Base-by-base conservation (phyloP, 306 rosid genomes). In the Rosa multiflora region DNA sequence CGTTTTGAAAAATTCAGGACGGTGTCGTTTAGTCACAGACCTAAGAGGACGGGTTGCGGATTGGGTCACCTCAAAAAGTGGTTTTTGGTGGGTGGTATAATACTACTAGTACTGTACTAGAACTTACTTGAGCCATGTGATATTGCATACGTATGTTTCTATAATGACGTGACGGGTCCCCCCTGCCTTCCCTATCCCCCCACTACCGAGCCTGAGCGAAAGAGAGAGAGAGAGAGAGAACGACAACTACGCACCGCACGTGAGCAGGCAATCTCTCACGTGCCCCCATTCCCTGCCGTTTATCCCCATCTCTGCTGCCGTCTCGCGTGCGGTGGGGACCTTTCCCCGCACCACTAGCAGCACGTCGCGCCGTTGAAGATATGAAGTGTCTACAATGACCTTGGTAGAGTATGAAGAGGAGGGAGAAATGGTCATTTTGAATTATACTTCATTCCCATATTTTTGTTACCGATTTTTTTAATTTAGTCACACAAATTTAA, bases 281-380 rank as follows among this genome's bases (percentile, higher is more conserved):
- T 90, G 94, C 67, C 71, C 75, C 85, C 83, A 84, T 83, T 79
- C 91, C 86, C 70, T 76, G 81, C 84, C 82, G 87, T 82, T 84
- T 83, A 80, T 88, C 72, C 11, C 39, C 39, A 5, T 74, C 37
- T 32, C 37, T 21, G 4, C 63, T 74, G 81, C 85, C 73, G 63
- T 75, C 87, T 78, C 84, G 94, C 86, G 91, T 91, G 92, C 88
- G 88, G 90, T 90, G 89, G 92, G 93, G 88, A 80, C 90, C 90
- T 5, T 11, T 39, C 67, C 43, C 8, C 23, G 59, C 26, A 43
- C 53, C 11, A 32, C 3, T 32, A 32, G 37, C 37, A 2, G 2
- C 37, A 53, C 74, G 56, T 42, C 18, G 2, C 48, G 67, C 8
- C 55, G 8, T 12, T 63, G 40, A 5, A 5, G n/a, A 2, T 5